These are phyloP conservation scores for Cryphonectria nitschkei DNA, from an alignment of 2,329 filamentous ascomycete genomes.

Conservation along the genomic window DNA sequence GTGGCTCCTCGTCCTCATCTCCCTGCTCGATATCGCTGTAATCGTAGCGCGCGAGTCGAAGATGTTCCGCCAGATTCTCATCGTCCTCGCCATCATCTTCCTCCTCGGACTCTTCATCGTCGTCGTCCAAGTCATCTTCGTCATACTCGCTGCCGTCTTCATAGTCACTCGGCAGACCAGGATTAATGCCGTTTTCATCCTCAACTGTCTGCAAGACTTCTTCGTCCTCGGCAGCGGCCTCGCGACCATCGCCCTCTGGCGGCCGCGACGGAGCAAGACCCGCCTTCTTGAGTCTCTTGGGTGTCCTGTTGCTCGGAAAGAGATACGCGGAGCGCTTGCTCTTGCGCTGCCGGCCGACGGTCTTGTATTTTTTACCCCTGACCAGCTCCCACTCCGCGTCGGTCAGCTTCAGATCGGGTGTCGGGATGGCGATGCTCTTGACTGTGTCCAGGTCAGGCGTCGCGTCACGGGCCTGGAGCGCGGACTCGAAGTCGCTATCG, in stretches of 20 bases:
- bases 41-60: slow-evolving; percentile 12
- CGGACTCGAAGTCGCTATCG: slow-evolving; percentile 50
- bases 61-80: slow-evolving; percentile 29
- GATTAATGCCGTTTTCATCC: slow-evolving; percentile 17
- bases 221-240: slow-evolving; percentile 15
- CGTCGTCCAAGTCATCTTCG: slow-evolving; percentile 35
- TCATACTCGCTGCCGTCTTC: slow-evolving; percentile 37
- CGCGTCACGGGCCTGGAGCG: slow-evolving; percentile 43
- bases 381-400: slow-evolving; percentile 42
- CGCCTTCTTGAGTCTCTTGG: slow-evolving; percentile 11
- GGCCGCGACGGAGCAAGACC: slow-evolving; percentile 1
- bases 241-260: slow-evolving; percentile 16
- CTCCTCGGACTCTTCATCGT: slow-evolving; percentile 36
- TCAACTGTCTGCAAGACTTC: slow-evolving; percentile 33
- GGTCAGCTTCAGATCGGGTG: slow-evolving; percentile 46
- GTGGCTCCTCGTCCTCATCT: slow-evolving; percentile 31
- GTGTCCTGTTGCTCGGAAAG: slow-evolving; percentile 21
- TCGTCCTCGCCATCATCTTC: slow-evolving; percentile 35
- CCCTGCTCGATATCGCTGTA: slow-evolving; percentile 30
- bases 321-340: slow-evolving; percentile 35
- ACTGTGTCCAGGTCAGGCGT: slow-evolving; percentile 37
- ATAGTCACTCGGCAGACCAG: slow-evolving; percentile 26
- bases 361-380: slow-evolving; percentile 39
- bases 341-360: slow-evolving; percentile 30
- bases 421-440: slow-evolving; percentile 41